Conservation (phyloP, 1,139 yeast species). For the Kurtzmaniella quercitrusa region DNA sequence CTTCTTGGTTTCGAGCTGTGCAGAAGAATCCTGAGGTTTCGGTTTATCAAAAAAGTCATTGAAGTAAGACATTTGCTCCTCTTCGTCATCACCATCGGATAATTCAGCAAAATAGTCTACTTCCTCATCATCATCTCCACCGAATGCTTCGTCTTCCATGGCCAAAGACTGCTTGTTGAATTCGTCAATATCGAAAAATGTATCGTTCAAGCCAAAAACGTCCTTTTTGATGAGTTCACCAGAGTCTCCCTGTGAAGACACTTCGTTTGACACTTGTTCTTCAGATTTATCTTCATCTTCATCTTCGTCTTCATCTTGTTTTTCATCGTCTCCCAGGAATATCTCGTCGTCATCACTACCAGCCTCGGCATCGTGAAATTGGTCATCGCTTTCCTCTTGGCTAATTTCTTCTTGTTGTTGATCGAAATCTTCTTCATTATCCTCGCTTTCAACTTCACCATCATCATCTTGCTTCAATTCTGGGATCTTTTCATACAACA, state of each 20-base stretch:
- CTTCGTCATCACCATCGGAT: slow-evolving; percentile 52
- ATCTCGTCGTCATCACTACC: slow-evolving; percentile 18
- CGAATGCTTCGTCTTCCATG: slow-evolving; percentile 52
- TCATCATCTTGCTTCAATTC: slow-evolving; percentile 22
- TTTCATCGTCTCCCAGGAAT: slow-evolving; percentile 16
- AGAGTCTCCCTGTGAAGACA: slow-evolving; percentile 14
- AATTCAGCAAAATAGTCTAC: slow-evolving; percentile 60
- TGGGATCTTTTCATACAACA: slow-evolving; percentile 48
- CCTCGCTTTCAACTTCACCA: slow-evolving; percentile 17
- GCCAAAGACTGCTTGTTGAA: slow-evolving; percentile 79
- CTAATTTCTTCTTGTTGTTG: slow-evolving; percentile 13
- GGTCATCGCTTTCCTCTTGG: slow-evolving; percentile 15
- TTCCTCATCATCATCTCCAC: slow-evolving; percentile 49
- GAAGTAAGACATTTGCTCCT: slow-evolving; percentile 66
- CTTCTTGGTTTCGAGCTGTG: slow-evolving; percentile 14
- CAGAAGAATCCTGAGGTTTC: slow-evolving; percentile 9
- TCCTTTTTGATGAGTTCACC: slow-evolving; percentile 32
- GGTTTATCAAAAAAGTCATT: slow-evolving; percentile 72
- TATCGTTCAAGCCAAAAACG: slow-evolving; percentile 73
- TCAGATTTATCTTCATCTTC: slow-evolving; percentile 16
- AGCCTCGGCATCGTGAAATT: slow-evolving; percentile 13
- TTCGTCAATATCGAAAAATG: slow-evolving; percentile 79
- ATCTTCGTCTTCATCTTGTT: slow-evolving; percentile 17
- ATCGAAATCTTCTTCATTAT: slow-evolving; percentile 15
- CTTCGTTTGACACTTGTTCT: slow-evolving; percentile 13